Evolutionary conservation across 2,329 filamentous ascomycete genomes (phyloP), one percentile per base, ranked within the genome.

Genomic region (Blumeriella jaapii): DNA sequence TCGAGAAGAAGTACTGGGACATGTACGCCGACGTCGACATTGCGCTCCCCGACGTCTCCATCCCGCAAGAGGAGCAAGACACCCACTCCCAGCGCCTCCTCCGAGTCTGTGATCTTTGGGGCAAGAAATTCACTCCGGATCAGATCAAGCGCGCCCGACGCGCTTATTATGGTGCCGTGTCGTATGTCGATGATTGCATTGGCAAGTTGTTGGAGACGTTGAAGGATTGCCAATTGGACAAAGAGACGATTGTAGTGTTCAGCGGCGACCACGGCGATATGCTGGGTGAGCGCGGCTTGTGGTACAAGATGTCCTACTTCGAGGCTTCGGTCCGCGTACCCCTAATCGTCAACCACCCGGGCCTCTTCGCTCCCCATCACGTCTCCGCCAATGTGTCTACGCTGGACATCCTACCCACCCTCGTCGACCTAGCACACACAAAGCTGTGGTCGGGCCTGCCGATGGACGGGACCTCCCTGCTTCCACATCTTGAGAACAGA

Each of bases 291-390:
- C 78, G 85, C 34, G 82, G 82, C 5, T 65, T 95, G 29, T 95
- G 87, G 87, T 87, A 94, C 67, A 95, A 95, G 69, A 95, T 95
- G 87, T 85, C 76, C 55, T 95, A 91, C 71, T 94, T 86, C 52
- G 87, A 95, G 68, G 79, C 79, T 25, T 93, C 85, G 9, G 84
- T 85, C 29, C 80, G 87, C 17, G 87, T 95, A 14, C 87, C 87
- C 1, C 77, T 95, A 55, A 67, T 95, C 46, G 71, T 94, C 56
- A 79, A 85, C 59, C 76, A 87, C 51, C 87, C 87, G 16, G 68
- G 76, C 50, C 70, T 69, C 42, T 93, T 89, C 59, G 57, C 67
- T 10, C 78, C 86, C 19, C 84, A 77, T 62, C 79, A 76, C 20
- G 81, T 95, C 17, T 68, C 70, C 12, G 68, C 89, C 58, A 93